Evolutionary conservation across 371 early-diverging fungal species (phyloP).

Genomic region (Circinella umbellata): DNA sequence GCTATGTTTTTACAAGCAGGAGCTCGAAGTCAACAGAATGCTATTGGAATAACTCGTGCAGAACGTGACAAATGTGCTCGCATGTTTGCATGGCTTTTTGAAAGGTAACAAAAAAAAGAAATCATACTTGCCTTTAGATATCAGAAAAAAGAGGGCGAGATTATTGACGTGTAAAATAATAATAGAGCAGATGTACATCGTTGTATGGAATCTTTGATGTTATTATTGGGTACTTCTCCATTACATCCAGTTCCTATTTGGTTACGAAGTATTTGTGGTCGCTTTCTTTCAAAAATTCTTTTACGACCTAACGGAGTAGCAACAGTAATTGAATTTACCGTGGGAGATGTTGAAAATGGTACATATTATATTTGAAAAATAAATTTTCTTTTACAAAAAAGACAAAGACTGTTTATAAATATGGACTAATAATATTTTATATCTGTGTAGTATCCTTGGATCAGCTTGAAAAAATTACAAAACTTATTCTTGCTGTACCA

Average conservation of each 20-base stretch:
- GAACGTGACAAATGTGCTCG: slow-evolving; percentile 55
- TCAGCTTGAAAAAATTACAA: slow-evolving; percentile 67
- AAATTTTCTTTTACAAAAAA: neutral
- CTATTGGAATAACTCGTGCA: slow-evolving; percentile 26
- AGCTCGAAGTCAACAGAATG: slow-evolving; percentile 1
- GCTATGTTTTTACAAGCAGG: neutral
- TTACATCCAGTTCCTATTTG: slow-evolving; percentile 64
- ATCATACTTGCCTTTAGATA: neutral
- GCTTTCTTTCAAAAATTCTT: slow-evolving; percentile 68
- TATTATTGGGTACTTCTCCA: slow-evolving; percentile 60
- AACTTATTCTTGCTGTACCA: slow-evolving; percentile 69
- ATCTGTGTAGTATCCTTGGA: slow-evolving; percentile 27
- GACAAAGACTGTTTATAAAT: neutral
- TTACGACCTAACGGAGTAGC: slow-evolving; percentile 66
- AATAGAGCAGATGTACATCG: slow-evolving; percentile 54
- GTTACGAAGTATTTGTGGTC: slow-evolving; percentile 66
- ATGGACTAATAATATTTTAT: too few species aligned
- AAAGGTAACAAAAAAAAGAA: slow-evolving; percentile 23
- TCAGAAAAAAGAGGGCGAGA: neutral
- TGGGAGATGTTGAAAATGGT: slow-evolving; percentile 56
- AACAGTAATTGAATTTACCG: slow-evolving; percentile 67
- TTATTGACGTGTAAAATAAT: neutral
- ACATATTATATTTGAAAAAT: neutral
- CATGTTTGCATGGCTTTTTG: slow-evolving; percentile 52
- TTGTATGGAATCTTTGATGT: slow-evolving; percentile 68